These are phyloP conservation scores for Aspergillus neotritici DNA, from an alignment of 2,329 filamentous ascomycete genomes.

Conservation along the genomic window DNA sequence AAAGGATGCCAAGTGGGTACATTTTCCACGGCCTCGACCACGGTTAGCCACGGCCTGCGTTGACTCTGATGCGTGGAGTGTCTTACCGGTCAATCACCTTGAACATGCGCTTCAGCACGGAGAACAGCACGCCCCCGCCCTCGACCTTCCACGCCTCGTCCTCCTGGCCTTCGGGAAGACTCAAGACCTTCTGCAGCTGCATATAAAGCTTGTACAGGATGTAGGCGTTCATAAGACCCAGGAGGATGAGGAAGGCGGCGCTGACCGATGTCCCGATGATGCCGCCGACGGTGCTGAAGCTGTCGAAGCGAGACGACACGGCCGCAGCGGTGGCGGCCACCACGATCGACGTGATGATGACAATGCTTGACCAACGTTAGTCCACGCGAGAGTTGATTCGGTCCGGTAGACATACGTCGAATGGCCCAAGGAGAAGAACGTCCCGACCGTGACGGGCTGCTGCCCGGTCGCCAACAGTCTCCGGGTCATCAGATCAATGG, in stretches of 20 bases:
- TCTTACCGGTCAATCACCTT: slow-evolving; percentile 55
- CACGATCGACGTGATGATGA: slow-evolving; percentile 81
- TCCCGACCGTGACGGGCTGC: slow-evolving; percentile 83
- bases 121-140: slow-evolving; percentile 69
- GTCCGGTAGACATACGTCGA: slow-evolving; percentile 54
- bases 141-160: slow-evolving; percentile 61
- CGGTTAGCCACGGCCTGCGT: not conserved
- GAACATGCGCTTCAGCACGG: slow-evolving; percentile 69
- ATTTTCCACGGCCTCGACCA: slow-evolving; percentile 69
- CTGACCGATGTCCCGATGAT: slow-evolving; percentile 87
- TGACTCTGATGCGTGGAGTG: too few species aligned
- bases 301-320: slow-evolving; percentile 71
- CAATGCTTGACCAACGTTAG: slow-evolving; percentile 50
- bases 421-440: slow-evolving; percentile 89
- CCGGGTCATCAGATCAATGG: slow-evolving; percentile 92
- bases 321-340: slow-evolving; percentile 87
- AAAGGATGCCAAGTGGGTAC: slow-evolving; percentile 84
- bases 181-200: slow-evolving; percentile 60
- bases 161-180: slow-evolving; percentile 40
- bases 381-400: not conserved
- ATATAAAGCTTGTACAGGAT: slow-evolving; percentile 73
- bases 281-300: slow-evolving; percentile 72
- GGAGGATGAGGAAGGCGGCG: slow-evolving; percentile 71
- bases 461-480: slow-evolving; percentile 80
- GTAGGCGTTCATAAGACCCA: slow-evolving; percentile 79